These are phyloP conservation scores for Trichoderma sp. DNA, from an alignment of 2,329 filamentous ascomycete species.

Conservation along the genomic window DNA sequence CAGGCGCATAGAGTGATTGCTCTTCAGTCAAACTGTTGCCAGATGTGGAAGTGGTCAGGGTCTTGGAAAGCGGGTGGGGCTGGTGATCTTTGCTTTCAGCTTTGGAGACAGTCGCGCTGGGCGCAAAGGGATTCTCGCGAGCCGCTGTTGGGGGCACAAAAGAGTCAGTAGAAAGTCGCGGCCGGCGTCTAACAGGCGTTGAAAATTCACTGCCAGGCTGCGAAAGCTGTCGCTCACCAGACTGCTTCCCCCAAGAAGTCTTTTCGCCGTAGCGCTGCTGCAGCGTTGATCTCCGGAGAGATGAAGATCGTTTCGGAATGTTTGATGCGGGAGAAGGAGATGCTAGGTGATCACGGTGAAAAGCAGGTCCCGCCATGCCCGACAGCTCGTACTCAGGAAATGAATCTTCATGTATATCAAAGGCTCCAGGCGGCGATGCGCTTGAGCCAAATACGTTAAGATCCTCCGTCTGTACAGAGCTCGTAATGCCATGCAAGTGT, in stretches of 20 bases:
- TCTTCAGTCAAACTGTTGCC: conserved; percentile 75
- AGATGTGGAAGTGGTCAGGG: conserved; percentile 83
- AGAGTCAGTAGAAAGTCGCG: conserved; percentile 77
- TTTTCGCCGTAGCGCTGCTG: conserved; percentile 77
- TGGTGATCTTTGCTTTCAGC: conserved; percentile 49
- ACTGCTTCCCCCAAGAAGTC: conserved; percentile 59
- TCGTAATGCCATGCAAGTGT: conserved; percentile 76
- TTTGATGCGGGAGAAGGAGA: conserved; percentile 50
- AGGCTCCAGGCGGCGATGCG: conserved; percentile 43
- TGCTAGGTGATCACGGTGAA: conserved; percentile 41
- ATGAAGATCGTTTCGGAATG: conserved; percentile 68
- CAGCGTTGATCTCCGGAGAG: conserved; percentile 80
- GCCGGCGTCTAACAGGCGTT: conserved; percentile 60
- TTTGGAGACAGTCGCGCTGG: conserved; percentile 53
- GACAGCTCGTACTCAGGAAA: conserved; percentile 54
- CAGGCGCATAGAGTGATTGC: conserved; percentile 40
- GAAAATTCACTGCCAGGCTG: conserved; percentile 53
- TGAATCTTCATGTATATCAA: conserved; percentile 53
- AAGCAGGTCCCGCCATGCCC: conserved; percentile 31
- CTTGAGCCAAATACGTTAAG: conserved; percentile 74
- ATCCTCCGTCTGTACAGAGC: conserved; percentile 52
- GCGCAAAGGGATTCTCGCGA: conserved; percentile 64
- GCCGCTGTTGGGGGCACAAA: conserved; percentile 62
- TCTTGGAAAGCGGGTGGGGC: conserved; percentile 81
- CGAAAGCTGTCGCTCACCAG: conserved; percentile 55